phyloP scores from a whole-genome alignment of 306 rosid genomes.

The Casuarina glauca region DNA sequence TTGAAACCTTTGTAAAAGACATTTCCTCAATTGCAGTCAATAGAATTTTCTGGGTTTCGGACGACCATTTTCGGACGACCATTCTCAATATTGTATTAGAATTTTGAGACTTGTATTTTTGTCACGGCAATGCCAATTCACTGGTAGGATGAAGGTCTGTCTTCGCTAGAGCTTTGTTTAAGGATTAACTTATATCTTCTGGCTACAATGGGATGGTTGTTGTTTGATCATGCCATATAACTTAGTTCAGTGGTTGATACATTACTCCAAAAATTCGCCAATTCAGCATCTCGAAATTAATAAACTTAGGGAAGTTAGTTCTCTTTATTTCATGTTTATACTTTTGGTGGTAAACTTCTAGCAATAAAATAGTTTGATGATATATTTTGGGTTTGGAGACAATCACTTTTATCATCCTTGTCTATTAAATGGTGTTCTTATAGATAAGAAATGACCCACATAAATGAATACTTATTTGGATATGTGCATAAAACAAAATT shows the following conservation, averaged over 20 bases:
- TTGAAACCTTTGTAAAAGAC: not conserved
- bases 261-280: not conserved
- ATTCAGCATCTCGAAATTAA: not conserved
- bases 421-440: not conserved
- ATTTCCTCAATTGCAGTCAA: not conserved
- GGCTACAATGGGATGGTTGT: not conserved
- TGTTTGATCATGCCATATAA: not conserved
- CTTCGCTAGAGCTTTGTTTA: not conserved
- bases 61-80: no score
- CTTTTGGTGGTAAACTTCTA: not conserved
- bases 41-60: no score
- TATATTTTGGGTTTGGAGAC: not conserved
- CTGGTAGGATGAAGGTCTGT: no score
- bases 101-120: not conserved
- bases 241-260: not conserved
- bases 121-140: not conserved
- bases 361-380: not conserved
- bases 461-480: not conserved
- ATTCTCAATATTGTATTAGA: not conserved
- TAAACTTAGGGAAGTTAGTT: not conserved
- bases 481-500: not conserved
- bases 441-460: not conserved
- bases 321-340: not conserved
- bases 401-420: not conserved
- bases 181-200: not conserved